These are phyloP conservation scores for Cercospora zeae-maydis DNA, from an alignment of 2,329 filamentous ascomycete species.

Conservation along the genomic window DNA sequence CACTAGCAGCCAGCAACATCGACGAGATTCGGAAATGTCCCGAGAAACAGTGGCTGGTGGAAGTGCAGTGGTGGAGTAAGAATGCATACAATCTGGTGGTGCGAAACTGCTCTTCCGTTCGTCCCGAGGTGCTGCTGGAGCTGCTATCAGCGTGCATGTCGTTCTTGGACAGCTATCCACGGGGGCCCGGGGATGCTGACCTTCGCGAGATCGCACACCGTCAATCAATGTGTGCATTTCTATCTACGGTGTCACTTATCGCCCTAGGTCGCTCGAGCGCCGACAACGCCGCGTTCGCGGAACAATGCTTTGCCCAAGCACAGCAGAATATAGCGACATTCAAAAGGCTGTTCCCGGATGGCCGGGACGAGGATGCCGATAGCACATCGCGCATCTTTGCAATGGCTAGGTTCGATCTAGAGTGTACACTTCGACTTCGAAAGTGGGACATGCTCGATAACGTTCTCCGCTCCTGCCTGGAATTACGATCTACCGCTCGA, in stretches of 20 bases:
- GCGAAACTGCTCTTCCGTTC: slow-evolving; percentile 58
- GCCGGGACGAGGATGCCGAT: slow-evolving; percentile 20
- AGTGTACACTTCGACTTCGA: slow-evolving; percentile 64
- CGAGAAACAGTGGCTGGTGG: slow-evolving; percentile 48
- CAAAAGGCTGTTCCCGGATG: slow-evolving; percentile 36
- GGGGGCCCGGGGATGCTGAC: slow-evolving; percentile 16
- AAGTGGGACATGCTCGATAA: slow-evolving; percentile 63
- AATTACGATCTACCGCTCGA: slow-evolving; percentile 32
- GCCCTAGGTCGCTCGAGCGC: slow-evolving; percentile 49
- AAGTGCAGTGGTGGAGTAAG: slow-evolving; percentile 80
- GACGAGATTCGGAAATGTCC: slow-evolving; percentile 39
- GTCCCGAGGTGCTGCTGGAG: slow-evolving; percentile 52
- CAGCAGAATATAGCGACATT: slow-evolving; percentile 61
- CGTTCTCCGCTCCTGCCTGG: slow-evolving; percentile 52
- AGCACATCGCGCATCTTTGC: slow-evolving; percentile 50
- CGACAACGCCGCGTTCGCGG: slow-evolving; percentile 43
- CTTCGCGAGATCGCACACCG: slow-evolving; percentile 44
- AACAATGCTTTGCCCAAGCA: slow-evolving; percentile 60
- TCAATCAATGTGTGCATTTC: slow-evolving; percentile 67
- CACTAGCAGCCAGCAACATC: slow-evolving; percentile 48
- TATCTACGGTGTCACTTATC: slow-evolving; percentile 49
- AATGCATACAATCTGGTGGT: slow-evolving; percentile 77
- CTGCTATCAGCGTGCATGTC: slow-evolving; percentile 50
- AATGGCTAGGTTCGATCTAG: slow-evolving; percentile 73
- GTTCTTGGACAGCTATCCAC: slow-evolving; percentile 29